phyloP scores from a whole-genome alignment of 768 basidiomycete genomes.

The Boletus reticulatus region DNA sequence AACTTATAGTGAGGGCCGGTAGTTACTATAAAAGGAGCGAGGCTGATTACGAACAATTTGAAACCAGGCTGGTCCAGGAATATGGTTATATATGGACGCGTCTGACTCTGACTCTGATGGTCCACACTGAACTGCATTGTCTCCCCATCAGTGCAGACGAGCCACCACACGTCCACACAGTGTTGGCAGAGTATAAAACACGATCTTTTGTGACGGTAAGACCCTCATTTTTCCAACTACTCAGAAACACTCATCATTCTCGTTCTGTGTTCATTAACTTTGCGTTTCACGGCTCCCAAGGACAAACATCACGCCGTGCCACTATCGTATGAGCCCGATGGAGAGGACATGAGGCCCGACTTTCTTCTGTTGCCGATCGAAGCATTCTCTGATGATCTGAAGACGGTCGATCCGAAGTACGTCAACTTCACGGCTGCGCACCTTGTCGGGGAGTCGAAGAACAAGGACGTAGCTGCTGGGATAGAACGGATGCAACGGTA shows the following conservation, averaged over 20 bases:
- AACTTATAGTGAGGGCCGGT: too few relatives aligned
- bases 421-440: neutral
- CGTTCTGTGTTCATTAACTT: neutral
- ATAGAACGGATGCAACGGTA: too few relatives aligned
- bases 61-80: too few relatives aligned
- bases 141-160: neutral
- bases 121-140: too few relatives aligned
- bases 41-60: too few relatives aligned
- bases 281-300: neutral
- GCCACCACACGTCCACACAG: neutral
- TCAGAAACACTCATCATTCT: neutral
- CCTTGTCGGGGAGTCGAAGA: slow-evolving; percentile 8
- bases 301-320: slow-evolving; percentile 2
- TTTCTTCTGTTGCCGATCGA: slow-evolving; percentile 13
- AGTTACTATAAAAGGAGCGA: too few relatives aligned
- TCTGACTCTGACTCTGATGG: too few relatives aligned
- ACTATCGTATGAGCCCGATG: slow-evolving; percentile 5
- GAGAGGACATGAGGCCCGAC: slow-evolving; percentile 8
- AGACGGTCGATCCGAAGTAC: neutral
- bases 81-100: too few relatives aligned
- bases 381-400: slow-evolving; percentile 1
- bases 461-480: neutral
- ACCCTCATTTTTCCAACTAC: too few relatives aligned
- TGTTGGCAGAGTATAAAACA: neutral
- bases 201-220: neutral